Evolutionary conservation across 768 basidiomycete species (phyloP).

Genomic region (Podaxis carcinomalis): DNA sequence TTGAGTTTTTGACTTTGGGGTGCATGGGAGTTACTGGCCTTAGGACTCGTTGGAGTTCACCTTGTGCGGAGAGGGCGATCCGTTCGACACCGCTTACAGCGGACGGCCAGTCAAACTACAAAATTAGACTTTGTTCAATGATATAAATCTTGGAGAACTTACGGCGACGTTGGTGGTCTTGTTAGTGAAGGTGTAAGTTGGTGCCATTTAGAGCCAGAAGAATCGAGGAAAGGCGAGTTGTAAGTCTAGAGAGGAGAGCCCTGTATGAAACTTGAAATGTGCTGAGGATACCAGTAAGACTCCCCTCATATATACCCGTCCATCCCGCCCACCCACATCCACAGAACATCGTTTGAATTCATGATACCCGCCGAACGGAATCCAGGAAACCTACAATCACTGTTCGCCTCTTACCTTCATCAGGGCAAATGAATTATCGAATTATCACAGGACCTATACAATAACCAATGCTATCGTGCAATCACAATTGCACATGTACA

Average conservation of each 20-base stretch:
- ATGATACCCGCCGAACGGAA: neutral
- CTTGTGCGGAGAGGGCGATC: constrained; percentile 63
- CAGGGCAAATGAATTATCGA: neutral
- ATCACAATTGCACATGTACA: neutral
- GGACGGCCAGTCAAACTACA: constrained; percentile 51
- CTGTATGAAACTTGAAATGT: neutral
- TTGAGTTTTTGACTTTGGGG: neutral
- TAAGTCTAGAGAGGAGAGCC: neutral
- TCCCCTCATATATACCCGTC: neutral
- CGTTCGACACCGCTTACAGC: constrained; percentile 58
- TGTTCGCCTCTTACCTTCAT: neutral
- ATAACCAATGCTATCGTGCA: neutral
- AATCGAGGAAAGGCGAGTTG: neutral
- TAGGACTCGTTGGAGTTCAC: constrained; percentile 37
- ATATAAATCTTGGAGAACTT: neutral
- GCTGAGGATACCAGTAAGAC: neutral
- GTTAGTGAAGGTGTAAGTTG: constrained; percentile 39
- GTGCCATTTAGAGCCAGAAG: constrained; percentile 21
- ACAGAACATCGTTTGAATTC: neutral
- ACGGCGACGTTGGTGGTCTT: constrained; percentile 37
- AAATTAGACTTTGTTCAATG: neutral
- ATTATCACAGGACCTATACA: neutral
- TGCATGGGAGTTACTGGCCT: neutral
- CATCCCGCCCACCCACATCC: neutral
- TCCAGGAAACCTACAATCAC: neutral